A percentile compares a stretch with the other conserved stretches of the same genome.
Conservation (phyloP, 2,329 filamentous ascomycete genomes). For the Emydomyces testavorans region DNA sequence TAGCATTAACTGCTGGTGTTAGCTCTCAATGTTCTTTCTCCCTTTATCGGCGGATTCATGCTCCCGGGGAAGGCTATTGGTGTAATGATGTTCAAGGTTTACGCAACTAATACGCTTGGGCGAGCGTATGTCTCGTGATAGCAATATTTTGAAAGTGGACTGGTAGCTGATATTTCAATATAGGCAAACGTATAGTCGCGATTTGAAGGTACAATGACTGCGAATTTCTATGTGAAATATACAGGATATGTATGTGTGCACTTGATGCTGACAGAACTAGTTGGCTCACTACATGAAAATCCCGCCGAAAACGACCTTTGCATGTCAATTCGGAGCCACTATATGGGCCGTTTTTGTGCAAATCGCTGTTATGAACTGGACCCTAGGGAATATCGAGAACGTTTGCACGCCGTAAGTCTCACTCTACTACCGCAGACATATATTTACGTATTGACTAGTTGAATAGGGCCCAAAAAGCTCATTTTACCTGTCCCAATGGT, state of each 20-base stretch:
- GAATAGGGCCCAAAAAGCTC: conserved; percentile 36
- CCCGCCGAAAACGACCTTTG: conserved; percentile 39
- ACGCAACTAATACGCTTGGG: conserved; percentile 21
- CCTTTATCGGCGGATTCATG: conserved; percentile 21
- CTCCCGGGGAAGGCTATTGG: conserved; percentile 21
- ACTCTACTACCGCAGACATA: too few relatives aligned
- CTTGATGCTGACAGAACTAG: conserved; percentile 9
- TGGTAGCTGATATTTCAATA: not conserved
- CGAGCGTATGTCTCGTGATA: conserved; percentile 18
- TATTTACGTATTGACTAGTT: not conserved
- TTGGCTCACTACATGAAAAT: conserved; percentile 25
- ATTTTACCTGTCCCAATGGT: conserved; percentile 45
- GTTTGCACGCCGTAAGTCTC: conserved; percentile 30
- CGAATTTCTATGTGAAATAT: not conserved
- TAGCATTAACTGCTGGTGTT: not conserved
- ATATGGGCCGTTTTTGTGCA: conserved; percentile 38
- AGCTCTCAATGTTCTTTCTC: conserved; percentile 22
- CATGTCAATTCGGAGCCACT: conserved; percentile 39
- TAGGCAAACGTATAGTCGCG: conserved; percentile 13
- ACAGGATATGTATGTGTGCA: not conserved
- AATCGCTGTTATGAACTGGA: conserved; percentile 38
- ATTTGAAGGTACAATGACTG: conserved; percentile 8
- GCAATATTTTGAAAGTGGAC: not conserved
- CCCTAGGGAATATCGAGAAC: conserved; percentile 33
- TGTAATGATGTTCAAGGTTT: conserved; percentile 23